Evolutionary conservation across 1,284 basidiomycete genomes (phyloP).

Genomic region (Sanguinoderma infundibulare): DNA sequence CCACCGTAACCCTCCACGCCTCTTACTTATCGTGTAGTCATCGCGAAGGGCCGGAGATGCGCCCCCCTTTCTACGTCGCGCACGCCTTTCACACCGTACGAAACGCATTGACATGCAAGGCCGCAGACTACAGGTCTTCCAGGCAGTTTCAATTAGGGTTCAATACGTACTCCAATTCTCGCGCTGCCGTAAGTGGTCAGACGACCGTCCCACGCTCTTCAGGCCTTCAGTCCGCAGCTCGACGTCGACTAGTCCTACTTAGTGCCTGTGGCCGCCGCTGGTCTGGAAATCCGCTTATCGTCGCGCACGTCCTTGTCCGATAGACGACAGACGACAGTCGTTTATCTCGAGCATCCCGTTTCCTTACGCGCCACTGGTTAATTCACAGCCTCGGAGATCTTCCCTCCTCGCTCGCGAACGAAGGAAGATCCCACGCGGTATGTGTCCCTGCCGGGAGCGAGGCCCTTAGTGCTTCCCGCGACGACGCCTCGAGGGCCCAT

Average conservation of each 20-base stretch:
- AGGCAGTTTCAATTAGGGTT: neutral
- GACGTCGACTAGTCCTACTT: too few species aligned
- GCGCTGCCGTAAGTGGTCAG: slow-evolving; percentile 7
- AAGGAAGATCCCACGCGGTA: slow-evolving; percentile 5
- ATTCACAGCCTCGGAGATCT: slow-evolving; percentile 3
- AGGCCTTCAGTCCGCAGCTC: neutral
- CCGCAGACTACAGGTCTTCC: neutral
- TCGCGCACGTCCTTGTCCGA: neutral
- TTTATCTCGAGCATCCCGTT: slow-evolving; percentile 7
- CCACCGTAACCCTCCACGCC: neutral
- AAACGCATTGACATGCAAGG: neutral
- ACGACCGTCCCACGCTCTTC: slow-evolving; percentile 2
- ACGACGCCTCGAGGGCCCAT: neutral
- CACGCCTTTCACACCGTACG: slow-evolving; percentile 1
- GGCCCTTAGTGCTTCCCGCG: slow-evolving; percentile 3
- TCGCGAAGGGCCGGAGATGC: neutral
- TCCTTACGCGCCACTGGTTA: slow-evolving; percentile 6
- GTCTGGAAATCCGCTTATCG: slow-evolving; percentile 6
- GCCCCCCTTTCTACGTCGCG: neutral
- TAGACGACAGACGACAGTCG: neutral
- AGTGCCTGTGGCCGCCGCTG: neutral
- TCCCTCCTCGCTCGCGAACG: neutral
- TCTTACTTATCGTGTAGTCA: neutral
- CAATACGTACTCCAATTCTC: slow-evolving; percentile 1
- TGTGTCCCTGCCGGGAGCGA: neutral